Evolutionary conservation across 192 early-diverging fungal genomes (phyloP).

Genomic region (Entophlyctis luteolus): DNA sequence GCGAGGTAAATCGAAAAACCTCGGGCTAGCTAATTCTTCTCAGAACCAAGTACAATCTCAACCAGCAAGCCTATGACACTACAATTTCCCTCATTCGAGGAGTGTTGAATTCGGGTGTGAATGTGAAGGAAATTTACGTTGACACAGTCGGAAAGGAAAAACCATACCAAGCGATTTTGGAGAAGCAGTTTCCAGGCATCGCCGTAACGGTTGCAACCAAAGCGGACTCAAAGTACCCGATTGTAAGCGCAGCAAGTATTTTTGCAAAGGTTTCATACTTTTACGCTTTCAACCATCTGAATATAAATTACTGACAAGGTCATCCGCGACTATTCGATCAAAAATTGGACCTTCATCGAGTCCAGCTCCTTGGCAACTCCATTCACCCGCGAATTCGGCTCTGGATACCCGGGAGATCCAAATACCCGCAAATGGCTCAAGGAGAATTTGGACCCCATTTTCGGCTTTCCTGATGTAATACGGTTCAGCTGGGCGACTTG

Average conservation of each 20-base stretch:
- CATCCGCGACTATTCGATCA: conserved; percentile 65
- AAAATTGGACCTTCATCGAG: conserved; percentile 68
- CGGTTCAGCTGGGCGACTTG: conserved; percentile 95
- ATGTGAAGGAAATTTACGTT: conserved; percentile 79
- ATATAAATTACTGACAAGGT: conserved; percentile 36
- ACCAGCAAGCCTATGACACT: conserved; percentile 87
- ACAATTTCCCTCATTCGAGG: conserved; percentile 80
- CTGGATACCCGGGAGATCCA: conserved; percentile 88
- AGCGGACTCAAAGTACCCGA: conserved; percentile 88
- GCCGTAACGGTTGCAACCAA: conserved; percentile 86
- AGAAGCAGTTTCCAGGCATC: conserved; percentile 69
- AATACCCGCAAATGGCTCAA: conserved; percentile 85
- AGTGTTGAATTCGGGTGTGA: conserved; percentile 58
- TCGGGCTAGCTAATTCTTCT: not conserved
- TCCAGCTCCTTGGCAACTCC: conserved; percentile 29
- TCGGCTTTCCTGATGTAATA: conserved; percentile 88
- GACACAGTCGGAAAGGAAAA: conserved; percentile 94
- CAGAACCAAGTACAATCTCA: conserved; percentile 85
- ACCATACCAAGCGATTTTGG: conserved; percentile 78
- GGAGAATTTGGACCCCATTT: conserved; percentile 71
- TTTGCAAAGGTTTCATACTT: conserved; percentile 74
- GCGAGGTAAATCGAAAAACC: conserved; percentile 46
- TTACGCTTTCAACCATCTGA: not conserved
- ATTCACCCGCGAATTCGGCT: conserved; percentile 67
- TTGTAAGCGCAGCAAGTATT: conserved; percentile 93